Conservation (phyloP, 2,329 filamentous ascomycete species). For the Emmonsia crescens region DNA sequence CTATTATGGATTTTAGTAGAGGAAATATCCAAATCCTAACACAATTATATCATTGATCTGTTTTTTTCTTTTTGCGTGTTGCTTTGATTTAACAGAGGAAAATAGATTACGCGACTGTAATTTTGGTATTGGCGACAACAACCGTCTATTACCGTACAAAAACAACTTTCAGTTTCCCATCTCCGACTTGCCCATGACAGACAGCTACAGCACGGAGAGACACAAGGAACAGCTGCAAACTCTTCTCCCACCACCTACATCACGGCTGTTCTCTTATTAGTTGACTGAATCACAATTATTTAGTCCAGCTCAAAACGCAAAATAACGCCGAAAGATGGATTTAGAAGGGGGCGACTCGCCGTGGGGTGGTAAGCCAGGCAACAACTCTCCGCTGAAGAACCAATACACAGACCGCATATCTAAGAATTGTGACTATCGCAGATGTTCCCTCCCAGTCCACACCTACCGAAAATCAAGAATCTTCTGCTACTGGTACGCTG, state of each 20-base stretch:
- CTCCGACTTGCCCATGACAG: neutral
- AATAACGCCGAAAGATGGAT: conserved; percentile 23
- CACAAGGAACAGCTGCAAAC: neutral
- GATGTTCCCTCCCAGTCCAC: conserved; percentile 38
- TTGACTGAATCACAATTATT: neutral
- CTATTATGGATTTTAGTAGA: neutral
- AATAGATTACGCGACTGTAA: neutral
- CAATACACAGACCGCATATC: conserved; percentile 12
- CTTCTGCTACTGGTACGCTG: conserved; percentile 20
- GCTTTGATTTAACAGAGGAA: neutral
- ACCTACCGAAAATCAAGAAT: conserved; percentile 18
- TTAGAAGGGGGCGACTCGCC: conserved; percentile 37
- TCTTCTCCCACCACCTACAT: neutral
- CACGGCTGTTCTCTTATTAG: neutral
- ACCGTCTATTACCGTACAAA: neutral
- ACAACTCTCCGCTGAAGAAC: conserved; percentile 11
- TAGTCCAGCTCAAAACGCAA: neutral
- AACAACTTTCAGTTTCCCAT: neutral
- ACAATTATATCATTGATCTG: neutral
- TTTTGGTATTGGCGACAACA: neutral
- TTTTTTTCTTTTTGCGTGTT: too few relatives aligned
- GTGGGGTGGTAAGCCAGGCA: conserved; percentile 37
- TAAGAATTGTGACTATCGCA: conserved; percentile 18
- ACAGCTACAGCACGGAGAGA: too few relatives aligned
- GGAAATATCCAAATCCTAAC: neutral